These are phyloP conservation scores for Trichoderma arundinaceum DNA, from an alignment of 2,329 filamentous ascomycete genomes.

Conservation along the genomic window DNA sequence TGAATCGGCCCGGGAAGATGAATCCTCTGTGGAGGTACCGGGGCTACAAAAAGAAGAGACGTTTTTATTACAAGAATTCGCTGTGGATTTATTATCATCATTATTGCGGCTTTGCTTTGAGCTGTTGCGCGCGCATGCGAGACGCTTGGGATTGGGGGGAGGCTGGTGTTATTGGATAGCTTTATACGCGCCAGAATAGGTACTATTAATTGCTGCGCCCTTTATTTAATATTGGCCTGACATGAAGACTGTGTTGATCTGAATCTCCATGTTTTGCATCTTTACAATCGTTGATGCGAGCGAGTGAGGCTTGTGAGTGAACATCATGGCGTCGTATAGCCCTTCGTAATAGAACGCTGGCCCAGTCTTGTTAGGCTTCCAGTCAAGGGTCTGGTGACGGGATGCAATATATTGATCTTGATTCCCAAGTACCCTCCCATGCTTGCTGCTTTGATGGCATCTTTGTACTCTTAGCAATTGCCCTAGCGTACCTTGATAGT, in stretches of 20 bases:
- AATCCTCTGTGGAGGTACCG: constrained; percentile 4
- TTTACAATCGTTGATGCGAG: not conserved
- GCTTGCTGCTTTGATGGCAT: no score
- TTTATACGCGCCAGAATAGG: constrained; percentile 22
- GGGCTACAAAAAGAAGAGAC: constrained; percentile 20
- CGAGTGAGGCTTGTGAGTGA: not conserved
- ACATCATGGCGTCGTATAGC: no score
- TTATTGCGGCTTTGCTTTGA: constrained; percentile 20
- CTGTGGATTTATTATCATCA: not conserved
- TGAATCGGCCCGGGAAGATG: constrained; percentile 12
- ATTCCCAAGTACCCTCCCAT: no score
- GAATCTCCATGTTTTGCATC: not conserved
- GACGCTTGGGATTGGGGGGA: constrained; percentile 12
- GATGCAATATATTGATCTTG: no score
- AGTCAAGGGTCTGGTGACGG: no score
- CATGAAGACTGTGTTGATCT: not conserved
- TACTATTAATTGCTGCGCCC: constrained; percentile 23
- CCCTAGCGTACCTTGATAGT: no score
- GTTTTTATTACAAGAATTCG: constrained; percentile 5
- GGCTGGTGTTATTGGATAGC: constrained; percentile 25
- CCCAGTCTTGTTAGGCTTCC: no score
- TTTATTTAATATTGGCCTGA: constrained; percentile 10
- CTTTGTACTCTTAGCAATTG: no score
- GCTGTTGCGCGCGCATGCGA: constrained; percentile 1
- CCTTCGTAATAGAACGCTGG: no score